A percentile compares a stretch with the other conserved stretches of the same genome.
Conservation (phyloP, 352 stramenopile genomes). For the Phytopythium litorale region DNA sequence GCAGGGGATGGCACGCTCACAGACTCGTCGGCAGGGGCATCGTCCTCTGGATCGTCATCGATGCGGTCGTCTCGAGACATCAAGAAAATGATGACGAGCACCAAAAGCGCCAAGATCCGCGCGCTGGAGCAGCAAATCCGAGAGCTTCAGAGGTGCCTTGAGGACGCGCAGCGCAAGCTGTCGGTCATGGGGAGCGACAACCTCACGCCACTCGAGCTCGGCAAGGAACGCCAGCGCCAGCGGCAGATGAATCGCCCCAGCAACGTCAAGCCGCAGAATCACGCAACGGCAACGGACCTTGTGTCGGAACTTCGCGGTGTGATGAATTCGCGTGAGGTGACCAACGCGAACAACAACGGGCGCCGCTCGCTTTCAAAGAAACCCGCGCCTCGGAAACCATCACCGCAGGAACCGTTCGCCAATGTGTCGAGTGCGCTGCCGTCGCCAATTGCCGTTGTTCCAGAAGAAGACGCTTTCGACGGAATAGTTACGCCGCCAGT, state of each 20-base stretch:
- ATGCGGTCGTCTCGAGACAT: slow-evolving; percentile 7
- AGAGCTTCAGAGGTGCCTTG: slow-evolving; percentile 50
- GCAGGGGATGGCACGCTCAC: slow-evolving; percentile 6
- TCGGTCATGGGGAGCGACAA: slow-evolving; percentile 56
- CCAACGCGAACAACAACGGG: slow-evolving; percentile 18
- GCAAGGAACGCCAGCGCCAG: slow-evolving; percentile 5
- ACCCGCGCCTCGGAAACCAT: not conserved
- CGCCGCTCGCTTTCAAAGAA: slow-evolving; percentile 22
- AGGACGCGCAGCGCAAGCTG: slow-evolving; percentile 58
- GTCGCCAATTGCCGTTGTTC: slow-evolving; percentile 9
- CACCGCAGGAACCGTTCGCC: slow-evolving; percentile 2
- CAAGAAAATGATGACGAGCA: slow-evolving; percentile 24
- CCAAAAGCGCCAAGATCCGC: slow-evolving; percentile 38
- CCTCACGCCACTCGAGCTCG: slow-evolving; percentile 24
- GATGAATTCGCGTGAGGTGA: slow-evolving; percentile 63
- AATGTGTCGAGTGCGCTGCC: slow-evolving; percentile 5
- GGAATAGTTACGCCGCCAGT: not conserved
- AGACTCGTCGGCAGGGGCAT: slow-evolving; percentile 3
- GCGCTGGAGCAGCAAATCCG: slow-evolving; percentile 63
- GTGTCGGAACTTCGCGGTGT: slow-evolving; percentile 56
- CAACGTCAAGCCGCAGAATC: not conserved
- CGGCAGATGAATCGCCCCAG: not conserved
- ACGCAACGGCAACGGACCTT: slow-evolving; percentile 43
- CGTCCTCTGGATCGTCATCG: slow-evolving; percentile 4
- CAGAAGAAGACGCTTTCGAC: slow-evolving; percentile 4